Percentiles rank a stretch among this genome's conserved stretches.
Evolutionary conservation across 2,329 filamentous ascomycete genomes (phyloP).

Genomic region (Scytalidium sp.): DNA sequence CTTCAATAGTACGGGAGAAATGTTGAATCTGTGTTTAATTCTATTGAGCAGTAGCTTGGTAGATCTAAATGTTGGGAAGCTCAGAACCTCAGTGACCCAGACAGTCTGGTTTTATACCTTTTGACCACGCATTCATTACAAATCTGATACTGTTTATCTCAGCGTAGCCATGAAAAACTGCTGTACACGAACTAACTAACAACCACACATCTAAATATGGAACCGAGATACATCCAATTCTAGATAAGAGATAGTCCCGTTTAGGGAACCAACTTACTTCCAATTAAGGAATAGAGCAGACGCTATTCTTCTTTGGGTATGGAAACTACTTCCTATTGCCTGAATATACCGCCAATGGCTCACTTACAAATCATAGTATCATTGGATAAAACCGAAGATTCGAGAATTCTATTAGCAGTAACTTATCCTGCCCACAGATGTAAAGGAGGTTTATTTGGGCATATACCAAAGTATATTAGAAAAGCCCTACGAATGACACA

Average conservation of each 20-base stretch:
- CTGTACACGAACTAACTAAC: background rate
- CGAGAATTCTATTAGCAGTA: too few relatives aligned
- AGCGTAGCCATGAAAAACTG: background rate
- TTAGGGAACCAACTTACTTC: constrained; percentile 1
- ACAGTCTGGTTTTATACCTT: background rate
- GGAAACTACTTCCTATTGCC: background rate
- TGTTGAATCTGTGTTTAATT: background rate
- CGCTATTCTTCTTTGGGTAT: background rate
- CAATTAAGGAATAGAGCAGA: constrained; percentile 1
- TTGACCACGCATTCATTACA: background rate
- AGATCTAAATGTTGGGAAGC: background rate
- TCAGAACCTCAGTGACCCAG: background rate
- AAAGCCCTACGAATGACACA: too few relatives aligned
- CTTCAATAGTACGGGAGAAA: background rate
- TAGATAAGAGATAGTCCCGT: background rate
- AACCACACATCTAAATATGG: background rate
- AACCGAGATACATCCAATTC: background rate
- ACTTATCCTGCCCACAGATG: too few relatives aligned
- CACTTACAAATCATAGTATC: background rate
- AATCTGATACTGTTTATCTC: too few relatives aligned
- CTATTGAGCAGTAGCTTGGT: background rate
- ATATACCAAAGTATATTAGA: too few relatives aligned
- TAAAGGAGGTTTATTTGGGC: too few relatives aligned
- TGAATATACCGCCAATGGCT: background rate
- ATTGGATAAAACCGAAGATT: background rate